Conservation (phyloP, 2,329 filamentous ascomycete genomes). For the Talaromyces sp. region DNA sequence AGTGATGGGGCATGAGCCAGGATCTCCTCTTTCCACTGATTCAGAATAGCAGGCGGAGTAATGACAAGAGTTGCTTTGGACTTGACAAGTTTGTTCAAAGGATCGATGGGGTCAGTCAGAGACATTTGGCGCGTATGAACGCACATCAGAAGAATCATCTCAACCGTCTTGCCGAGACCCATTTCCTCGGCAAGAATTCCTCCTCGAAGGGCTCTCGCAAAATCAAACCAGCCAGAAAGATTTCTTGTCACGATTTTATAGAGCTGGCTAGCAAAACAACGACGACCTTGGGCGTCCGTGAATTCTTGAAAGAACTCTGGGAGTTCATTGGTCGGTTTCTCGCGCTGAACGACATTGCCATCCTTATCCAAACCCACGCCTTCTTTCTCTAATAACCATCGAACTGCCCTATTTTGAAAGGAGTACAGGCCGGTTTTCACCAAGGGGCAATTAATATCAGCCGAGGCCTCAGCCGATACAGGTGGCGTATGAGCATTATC, state of each 20-base stretch:
- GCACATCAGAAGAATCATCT: slow-evolving; percentile 43
- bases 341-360: slow-evolving; percentile 23
- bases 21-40: slow-evolving; percentile 61
- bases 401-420: slow-evolving; percentile 43
- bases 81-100: slow-evolving; percentile 21
- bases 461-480: slow-evolving; percentile 25
- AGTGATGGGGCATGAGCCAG: slow-evolving; percentile 52
- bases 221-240: slow-evolving; percentile 28
- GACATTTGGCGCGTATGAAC: slow-evolving; percentile 28
- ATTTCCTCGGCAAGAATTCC: slow-evolving; percentile 49
- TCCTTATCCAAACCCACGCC: slow-evolving; percentile 29
- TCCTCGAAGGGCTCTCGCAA: slow-evolving; percentile 28
- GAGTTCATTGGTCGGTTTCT: slow-evolving; percentile 14
- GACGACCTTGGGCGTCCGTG: slow-evolving; percentile 32
- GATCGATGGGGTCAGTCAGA: slow-evolving; percentile 13
- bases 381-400: slow-evolving; percentile 44
- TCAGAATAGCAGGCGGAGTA: slow-evolving; percentile 55
- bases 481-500: slow-evolving; percentile 43
- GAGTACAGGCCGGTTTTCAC: slow-evolving; percentile 41
- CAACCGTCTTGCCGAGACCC: slow-evolving; percentile 48
- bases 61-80: slow-evolving; percentile 59
- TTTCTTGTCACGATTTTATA: slow-evolving; percentile 36
- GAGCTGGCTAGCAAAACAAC: slow-evolving; percentile 38
- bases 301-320: slow-evolving; percentile 36
- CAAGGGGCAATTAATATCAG: slow-evolving; percentile 28